Evolutionary conservation across 352 stramenopile species (phyloP).

Genomic region (Phytophthora macrochlamydospora): DNA sequence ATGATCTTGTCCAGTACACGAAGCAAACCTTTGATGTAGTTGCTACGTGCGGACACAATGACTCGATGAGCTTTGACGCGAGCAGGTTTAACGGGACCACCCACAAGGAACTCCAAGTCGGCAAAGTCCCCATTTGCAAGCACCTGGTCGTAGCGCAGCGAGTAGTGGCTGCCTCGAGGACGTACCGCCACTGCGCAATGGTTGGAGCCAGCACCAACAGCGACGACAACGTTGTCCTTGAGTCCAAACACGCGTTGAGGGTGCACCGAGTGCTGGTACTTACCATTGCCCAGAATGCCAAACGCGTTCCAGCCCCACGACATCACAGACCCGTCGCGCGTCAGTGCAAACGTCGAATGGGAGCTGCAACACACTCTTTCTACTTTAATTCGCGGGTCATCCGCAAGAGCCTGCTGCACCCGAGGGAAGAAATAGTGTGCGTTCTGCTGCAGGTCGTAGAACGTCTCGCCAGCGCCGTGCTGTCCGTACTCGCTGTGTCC

Average conservation of each 20-base stretch:
- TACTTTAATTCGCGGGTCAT: slow-evolving; percentile 35
- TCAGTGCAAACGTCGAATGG: slow-evolving; percentile 76
- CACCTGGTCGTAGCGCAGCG: slow-evolving; percentile 62
- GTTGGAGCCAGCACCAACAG: slow-evolving; percentile 71
- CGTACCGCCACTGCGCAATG: slow-evolving; percentile 63
- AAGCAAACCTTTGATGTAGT: slow-evolving; percentile 62
- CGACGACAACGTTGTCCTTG: slow-evolving; percentile 58
- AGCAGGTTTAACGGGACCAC: slow-evolving; percentile 20
- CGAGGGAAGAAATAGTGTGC: slow-evolving; percentile 78
- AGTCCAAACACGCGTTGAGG: slow-evolving; percentile 66
- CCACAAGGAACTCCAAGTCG: slow-evolving; percentile 59
- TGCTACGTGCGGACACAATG: slow-evolving; percentile 60
- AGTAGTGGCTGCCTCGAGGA: slow-evolving; percentile 65
- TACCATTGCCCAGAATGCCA: slow-evolving; percentile 73
- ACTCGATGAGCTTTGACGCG: slow-evolving; percentile 52
- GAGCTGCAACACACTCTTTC: slow-evolving; percentile 61
- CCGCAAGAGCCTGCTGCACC: slow-evolving; percentile 55
- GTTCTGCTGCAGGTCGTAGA: slow-evolving; percentile 74
- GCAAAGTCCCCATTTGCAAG: slow-evolving; percentile 55
- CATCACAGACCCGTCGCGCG: slow-evolving; percentile 60
- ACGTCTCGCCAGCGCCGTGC: slow-evolving; percentile 67
- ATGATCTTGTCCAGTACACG: slow-evolving; percentile 36
- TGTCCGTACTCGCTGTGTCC: slow-evolving; percentile 87
- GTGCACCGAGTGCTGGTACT: slow-evolving; percentile 75
- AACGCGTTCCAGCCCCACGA: slow-evolving; percentile 91